Evolutionary conservation across 1,284 basidiomycete species (phyloP), one percentile per base, ranked within the genome.

Genomic region (Ganoderma lingzhi): DNA sequence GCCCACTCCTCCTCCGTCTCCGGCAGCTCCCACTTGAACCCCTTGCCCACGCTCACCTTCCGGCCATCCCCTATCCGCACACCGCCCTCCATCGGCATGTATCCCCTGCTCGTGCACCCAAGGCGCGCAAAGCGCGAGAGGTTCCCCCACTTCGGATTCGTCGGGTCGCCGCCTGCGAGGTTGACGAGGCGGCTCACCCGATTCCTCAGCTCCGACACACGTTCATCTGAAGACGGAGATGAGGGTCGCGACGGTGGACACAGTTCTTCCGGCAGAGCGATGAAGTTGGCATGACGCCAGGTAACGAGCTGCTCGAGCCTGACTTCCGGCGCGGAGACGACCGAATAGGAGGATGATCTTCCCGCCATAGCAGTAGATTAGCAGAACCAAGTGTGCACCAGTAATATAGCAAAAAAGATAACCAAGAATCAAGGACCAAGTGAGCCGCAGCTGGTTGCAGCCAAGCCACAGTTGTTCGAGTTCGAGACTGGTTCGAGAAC

Each of bases 61-160:
- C 42, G 41, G 42, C 64, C 73, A 19, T 77, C 75, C 2, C 77
- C 79, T 19, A 78, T 64, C 62, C 73, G 63, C 17, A 78, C 69
- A 6, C 77, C 76, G 9, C 66, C 59, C 35, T 70, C 75, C 8
- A 71, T 73, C 8, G 74, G 71, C 23, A 69, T 51, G 62, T 78
- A 78, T 15, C 75, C 67, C 55, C 78, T 61, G 55, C 75, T 75
- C 41, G 78, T 80, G 62, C 73, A 73, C 5, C 69, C 73, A 62
- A 75, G 73, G 39, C 69, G 69, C 8, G 76, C 62, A 32, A 76
- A 45, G n/a, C 73, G 68, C 9, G 75, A 67, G 30, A 80, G 75
- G 58, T 76, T 74, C 17, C 69, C 75, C 79, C 79, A 80, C 65
- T 77, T 80, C 30, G 79, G 75, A 62, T 77, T 68, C 8, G 76